Evolutionary conservation across 176 grass and related monocot genomes (phyloP).

Genomic region (Triticum turgidum): DNA sequence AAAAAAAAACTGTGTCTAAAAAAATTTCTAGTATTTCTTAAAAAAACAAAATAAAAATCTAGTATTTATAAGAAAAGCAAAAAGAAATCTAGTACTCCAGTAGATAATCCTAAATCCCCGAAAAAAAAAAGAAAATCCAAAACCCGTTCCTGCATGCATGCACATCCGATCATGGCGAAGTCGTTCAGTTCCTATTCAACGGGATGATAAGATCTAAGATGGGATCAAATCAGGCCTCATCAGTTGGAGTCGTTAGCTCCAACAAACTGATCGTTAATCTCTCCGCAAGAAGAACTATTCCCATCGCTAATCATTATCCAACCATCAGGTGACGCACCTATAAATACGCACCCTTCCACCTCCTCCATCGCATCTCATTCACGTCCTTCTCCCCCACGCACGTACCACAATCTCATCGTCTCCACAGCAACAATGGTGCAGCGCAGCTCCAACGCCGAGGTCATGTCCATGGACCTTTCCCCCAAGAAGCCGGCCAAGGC

Average conservation of each 20-base stretch:
- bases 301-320: background rate
- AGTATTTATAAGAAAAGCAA: too few species aligned
- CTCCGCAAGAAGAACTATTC: background rate
- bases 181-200: too few species aligned
- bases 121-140: too few species aligned
- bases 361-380: background rate
- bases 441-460: background rate
- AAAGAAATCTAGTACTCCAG: too few species aligned
- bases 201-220: too few species aligned
- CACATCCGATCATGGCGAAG: too few species aligned
- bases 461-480: constrained; percentile 38
- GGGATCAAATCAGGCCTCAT: too few species aligned
- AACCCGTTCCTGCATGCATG: too few species aligned
- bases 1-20: too few species aligned
- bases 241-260: background rate
- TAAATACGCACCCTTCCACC: background rate
- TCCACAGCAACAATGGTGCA: background rate
- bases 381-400: background rate
- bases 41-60: too few species aligned
- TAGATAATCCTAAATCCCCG: too few species aligned
- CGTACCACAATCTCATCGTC: background rate
- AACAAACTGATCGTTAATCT: background rate
- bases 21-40: too few species aligned
- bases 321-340: background rate
- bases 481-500: constrained; percentile 43